phyloP scores from a whole-genome alignment of 2,329 filamentous ascomycete species.

The Epicoccum sorghinum region DNA sequence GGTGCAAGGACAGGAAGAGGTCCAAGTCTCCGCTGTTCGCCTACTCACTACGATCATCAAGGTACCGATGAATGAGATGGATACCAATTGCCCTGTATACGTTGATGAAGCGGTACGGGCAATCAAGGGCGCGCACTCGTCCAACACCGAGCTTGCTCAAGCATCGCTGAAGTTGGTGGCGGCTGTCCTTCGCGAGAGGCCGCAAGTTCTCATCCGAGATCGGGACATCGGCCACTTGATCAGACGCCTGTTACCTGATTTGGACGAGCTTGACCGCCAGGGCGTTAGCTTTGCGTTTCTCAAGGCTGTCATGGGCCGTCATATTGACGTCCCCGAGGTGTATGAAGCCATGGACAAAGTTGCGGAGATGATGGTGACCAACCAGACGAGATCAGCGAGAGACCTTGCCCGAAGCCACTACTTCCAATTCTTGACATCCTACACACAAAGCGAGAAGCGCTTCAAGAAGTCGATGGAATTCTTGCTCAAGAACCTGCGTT shows the following conservation, averaged over 20 bases:
- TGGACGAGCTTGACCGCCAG: conserved; percentile 90
- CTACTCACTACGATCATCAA: conserved; percentile 85
- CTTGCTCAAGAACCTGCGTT: conserved; percentile 87
- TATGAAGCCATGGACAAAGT: conserved; percentile 87
- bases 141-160: conserved; percentile 83
- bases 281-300: conserved; percentile 95
- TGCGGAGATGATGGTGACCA: conserved; percentile 92
- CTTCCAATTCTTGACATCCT: conserved; percentile 92
- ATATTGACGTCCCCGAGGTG: conserved; percentile 81
- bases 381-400: conserved; percentile 85
- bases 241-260: conserved; percentile 79
- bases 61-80: conserved; percentile 74
- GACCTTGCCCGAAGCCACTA: conserved; percentile 89
- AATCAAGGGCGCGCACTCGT: conserved; percentile 77
- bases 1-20: conserved; percentile 84
- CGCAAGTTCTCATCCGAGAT: conserved; percentile 77
- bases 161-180: conserved; percentile 88
- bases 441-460: conserved; percentile 87
- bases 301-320: conserved; percentile 82
- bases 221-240: conserved; percentile 82
- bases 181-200: conserved; percentile 80
- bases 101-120: conserved; percentile 83
- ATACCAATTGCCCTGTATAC: conserved; percentile 76
- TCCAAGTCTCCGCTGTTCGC: conserved; percentile 85
- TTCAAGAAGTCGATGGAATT: conserved; percentile 91